These are phyloP conservation scores for Dioscorea zingiberensis DNA, from an alignment of 106 monocot genomes.

Conservation along the genomic window DNA sequence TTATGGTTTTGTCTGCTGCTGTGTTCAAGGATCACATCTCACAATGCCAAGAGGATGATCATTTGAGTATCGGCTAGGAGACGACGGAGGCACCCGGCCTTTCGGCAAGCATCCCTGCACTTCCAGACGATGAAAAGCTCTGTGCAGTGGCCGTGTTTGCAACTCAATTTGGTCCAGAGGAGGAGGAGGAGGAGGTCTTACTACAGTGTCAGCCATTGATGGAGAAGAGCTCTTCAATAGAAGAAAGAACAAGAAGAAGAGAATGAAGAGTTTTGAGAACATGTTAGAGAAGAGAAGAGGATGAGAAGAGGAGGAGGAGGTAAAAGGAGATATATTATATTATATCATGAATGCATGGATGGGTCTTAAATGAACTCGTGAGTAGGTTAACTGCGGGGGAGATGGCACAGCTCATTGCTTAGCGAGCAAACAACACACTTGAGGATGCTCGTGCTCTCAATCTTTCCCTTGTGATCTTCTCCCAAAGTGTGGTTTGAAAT, in stretches of 20 bases:
- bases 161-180: too few species aligned
- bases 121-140: conserved; percentile 16
- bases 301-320: neutral
- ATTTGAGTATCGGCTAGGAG: conserved; percentile 56
- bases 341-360: neutral
- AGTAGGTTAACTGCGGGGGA: neutral
- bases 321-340: neutral
- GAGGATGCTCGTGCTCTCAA: neutral
- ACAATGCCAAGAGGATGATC: conserved; percentile 33
- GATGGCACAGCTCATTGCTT: conserved; percentile 27
- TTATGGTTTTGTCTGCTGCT: conserved; percentile 20
- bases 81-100: conserved; percentile 33
- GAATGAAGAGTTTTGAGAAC: conserved; percentile 7
- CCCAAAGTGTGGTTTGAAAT: too few species aligned
- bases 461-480: too few species aligned
- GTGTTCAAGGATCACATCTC: conserved; percentile 9
- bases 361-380: conserved; percentile 39
- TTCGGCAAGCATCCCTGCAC: conserved; percentile 42
- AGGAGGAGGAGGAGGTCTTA: too few species aligned
- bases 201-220: neutral
- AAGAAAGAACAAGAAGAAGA: conserved; percentile 12
- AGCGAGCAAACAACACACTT: conserved; percentile 11
- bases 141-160: neutral
- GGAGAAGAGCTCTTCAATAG: neutral
- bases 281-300: too few species aligned